Evolutionary conservation across 2,329 filamentous ascomycete genomes (phyloP).

Genomic region (Cladophialophora exuberans): DNA sequence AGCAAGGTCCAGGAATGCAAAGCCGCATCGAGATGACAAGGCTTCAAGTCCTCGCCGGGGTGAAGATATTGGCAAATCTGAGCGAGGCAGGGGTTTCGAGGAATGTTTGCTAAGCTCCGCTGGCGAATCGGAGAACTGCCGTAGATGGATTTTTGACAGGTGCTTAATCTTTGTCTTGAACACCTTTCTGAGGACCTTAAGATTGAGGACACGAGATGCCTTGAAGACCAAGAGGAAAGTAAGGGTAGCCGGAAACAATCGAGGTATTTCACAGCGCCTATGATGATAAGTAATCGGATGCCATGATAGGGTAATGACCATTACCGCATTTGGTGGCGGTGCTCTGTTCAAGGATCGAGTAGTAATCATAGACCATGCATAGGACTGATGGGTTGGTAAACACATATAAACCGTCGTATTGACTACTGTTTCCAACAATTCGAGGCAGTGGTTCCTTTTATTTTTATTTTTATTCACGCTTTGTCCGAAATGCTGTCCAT

Average conservation of each 20-base stretch:
- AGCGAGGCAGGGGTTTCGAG: background rate
- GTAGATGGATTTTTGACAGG: background rate
- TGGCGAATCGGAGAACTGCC: background rate
- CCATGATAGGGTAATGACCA: background rate
- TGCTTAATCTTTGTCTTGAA: background rate
- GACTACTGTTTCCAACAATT: background rate
- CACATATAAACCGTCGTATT: no score
- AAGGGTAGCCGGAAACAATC: no score
- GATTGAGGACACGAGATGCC: background rate
- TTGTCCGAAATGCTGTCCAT: conserved; percentile 5
- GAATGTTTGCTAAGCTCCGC: background rate
- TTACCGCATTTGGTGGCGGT: background rate
- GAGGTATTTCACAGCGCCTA: no score
- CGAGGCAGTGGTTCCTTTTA: background rate
- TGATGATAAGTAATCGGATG: background rate
- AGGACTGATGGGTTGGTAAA: no score
- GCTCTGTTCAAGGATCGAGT: background rate
- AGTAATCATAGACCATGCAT: no score
- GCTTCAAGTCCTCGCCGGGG: background rate
- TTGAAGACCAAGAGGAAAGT: no score
- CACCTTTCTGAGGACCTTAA: conserved; percentile 6
- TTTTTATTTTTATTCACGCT: background rate
- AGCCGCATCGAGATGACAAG: background rate
- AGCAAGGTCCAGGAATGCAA: conserved; percentile 1
- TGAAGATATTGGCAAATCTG: background rate